Conservation (phyloP, 495 filamentous ascomycete species). For the Penicillium coffeae region DNA sequence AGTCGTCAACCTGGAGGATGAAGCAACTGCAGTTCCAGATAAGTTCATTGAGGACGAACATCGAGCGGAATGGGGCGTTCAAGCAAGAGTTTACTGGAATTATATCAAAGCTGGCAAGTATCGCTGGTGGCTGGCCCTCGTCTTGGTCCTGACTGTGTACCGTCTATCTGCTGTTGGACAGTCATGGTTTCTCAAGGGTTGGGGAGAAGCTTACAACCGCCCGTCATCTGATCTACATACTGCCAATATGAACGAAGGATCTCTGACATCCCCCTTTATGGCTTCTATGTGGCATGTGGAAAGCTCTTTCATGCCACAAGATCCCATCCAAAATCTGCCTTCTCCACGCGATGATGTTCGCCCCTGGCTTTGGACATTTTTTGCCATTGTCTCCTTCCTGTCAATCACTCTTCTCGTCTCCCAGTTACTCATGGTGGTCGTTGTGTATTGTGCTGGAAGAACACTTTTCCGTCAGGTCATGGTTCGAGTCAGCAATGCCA, state of each 20-base stretch:
- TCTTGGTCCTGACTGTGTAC: conserved; percentile 55
- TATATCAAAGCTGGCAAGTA: conserved; percentile 76
- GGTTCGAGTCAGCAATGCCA: conserved; percentile 66
- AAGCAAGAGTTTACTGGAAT: conserved; percentile 71
- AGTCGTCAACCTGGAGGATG: conserved; percentile 36
- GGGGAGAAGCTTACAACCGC: conserved; percentile 70
- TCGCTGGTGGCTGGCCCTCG: conserved; percentile 62
- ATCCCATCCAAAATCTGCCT: conserved; percentile 56
- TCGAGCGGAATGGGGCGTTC: conserved; percentile 70
- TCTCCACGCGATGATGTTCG: conserved; percentile 60
- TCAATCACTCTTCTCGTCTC: conserved; percentile 51
- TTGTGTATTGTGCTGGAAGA: conserved; percentile 72
- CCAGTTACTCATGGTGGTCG: conserved; percentile 60
- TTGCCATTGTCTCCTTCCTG: conserved; percentile 55
- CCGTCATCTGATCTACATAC: conserved; percentile 9
- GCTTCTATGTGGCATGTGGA: conserved; percentile 8
- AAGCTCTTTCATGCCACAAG: conserved; percentile 20
- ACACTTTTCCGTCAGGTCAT: conserved; percentile 66
- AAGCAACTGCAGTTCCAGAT: conserved; percentile 54
- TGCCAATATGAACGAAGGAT: conserved; percentile 1
- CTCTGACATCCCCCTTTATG: not conserved
- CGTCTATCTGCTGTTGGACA: conserved; percentile 58
- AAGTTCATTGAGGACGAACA: conserved; percentile 83
- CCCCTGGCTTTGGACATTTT: conserved; percentile 70
- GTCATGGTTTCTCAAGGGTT: conserved; percentile 79